These are phyloP conservation scores for Aciculosporium take DNA, from an alignment of 2,329 filamentous ascomycete genomes.

Conservation along the genomic window DNA sequence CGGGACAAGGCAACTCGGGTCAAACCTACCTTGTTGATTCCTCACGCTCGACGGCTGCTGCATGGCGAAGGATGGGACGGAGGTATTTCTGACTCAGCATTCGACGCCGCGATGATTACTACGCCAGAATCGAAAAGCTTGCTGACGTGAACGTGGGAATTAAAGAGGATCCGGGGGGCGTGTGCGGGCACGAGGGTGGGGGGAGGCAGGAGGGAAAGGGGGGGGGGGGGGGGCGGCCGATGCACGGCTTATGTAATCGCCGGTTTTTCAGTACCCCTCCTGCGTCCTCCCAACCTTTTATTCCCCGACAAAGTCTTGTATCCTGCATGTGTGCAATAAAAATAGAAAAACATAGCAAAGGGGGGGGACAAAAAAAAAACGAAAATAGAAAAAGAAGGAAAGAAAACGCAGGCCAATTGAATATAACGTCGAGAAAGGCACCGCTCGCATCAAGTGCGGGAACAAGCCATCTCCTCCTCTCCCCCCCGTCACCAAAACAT, in stretches of 20 bases:
- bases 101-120: conserved; percentile 11
- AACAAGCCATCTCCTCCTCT: too few relatives aligned
- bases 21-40: conserved; percentile 12
- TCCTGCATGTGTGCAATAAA: too few relatives aligned
- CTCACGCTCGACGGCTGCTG: conserved; percentile 11
- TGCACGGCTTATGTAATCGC: conserved; percentile 2
- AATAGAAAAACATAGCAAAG: background rate
- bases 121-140: conserved; percentile 11
- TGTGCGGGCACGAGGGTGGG: too few relatives aligned
- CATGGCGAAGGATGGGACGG: conserved; percentile 7
- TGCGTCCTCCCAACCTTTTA: too few relatives aligned
- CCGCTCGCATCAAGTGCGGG: too few relatives aligned
- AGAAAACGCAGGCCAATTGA: background rate
- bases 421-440: too few relatives aligned
- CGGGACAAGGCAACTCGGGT: conserved; percentile 4
- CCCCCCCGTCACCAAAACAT: too few relatives aligned
- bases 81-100: conserved; percentile 13
- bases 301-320: too few relatives aligned
- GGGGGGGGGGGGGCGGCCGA: background rate
- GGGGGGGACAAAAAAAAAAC: background rate
- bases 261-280: too few relatives aligned
- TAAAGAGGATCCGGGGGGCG: conserved; percentile 7
- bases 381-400: background rate
- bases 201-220: background rate
- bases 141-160: conserved; percentile 12